Base-by-base conservation (phyloP, 2,329 filamentous ascomycete genomes). In the Fusarium sp. region DNA sequence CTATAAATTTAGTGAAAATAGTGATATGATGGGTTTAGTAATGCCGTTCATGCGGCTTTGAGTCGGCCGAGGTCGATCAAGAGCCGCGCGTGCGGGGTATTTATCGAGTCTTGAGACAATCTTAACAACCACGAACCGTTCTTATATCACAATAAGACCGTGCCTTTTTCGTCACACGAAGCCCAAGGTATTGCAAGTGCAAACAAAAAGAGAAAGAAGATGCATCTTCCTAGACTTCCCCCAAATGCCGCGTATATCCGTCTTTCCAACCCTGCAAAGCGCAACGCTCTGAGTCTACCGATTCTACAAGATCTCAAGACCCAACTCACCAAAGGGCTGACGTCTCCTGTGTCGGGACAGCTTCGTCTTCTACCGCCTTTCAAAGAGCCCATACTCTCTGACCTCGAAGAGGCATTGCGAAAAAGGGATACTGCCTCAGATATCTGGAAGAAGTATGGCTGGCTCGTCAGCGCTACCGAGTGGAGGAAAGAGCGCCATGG, bases 251-350 rank as follows among this genome's bases (percentile, higher is more conserved):
- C 71, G 2, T 75, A 75, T 40, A 70, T 75, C 16, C 65, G 42
- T 1, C 58, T 75, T 4, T 58, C 37, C 47, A 74, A 75, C 20
- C 73, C 73, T 0, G 18, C 64, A 8, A 70, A 49, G 4, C 68
- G 73, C 20, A 75, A 75, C n/a, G 73, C 73, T 7, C 29, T 75
- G 9, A 75, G 72, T 20, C 44, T 75, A 4, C 16, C 52, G 0
- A 51, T 74, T 1, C 25, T 75, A 7, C 62, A 57, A 40, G 65
- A 69, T 18, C 48, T 75, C 3, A 75, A 75, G 25, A 11, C 22
- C 9, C 73, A 75, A 25, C 61, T 75, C 10, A 51, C 59, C 2
- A 44, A 47, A 18, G 68, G 71, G 3, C 54, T 75, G 7, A 66
- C 65, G 4, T 72, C 72, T 1, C 64, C 37, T 1, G 14, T 37